Evolutionary conservation across 805 yeast genomes (phyloP).

Genomic region (Monosporozyma aquatica): DNA sequence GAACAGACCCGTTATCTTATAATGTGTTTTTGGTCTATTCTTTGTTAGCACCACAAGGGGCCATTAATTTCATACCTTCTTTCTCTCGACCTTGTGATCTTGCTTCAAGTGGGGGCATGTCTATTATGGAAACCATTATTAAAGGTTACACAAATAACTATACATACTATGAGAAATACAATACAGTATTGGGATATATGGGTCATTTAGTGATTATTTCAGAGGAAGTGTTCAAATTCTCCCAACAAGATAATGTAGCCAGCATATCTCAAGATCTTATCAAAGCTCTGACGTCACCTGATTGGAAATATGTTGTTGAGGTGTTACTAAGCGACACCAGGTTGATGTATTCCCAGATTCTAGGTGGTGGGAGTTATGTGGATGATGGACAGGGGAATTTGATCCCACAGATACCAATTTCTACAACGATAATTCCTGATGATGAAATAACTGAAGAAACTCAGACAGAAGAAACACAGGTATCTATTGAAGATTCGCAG

Average conservation of each 20-base stretch:
- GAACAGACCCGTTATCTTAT: slow-evolving; percentile 65
- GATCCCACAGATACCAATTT: slow-evolving; percentile 18
- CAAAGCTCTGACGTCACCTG: slow-evolving; percentile 14
- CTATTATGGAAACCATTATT: slow-evolving; percentile 48
- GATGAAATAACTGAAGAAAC: no score
- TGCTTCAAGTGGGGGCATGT: slow-evolving; percentile 44
- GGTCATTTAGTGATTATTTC: slow-evolving; percentile 93
- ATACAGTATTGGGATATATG: slow-evolving; percentile 82
- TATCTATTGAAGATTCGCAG: no score
- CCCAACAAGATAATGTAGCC: slow-evolving; percentile 33
- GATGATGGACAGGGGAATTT: slow-evolving; percentile 26
- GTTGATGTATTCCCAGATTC: slow-evolving; percentile 29
- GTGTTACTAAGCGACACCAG: slow-evolving; percentile 28
- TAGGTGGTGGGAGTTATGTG: slow-evolving; percentile 30
- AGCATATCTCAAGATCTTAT: slow-evolving; percentile 27
- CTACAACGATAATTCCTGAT: neutral
- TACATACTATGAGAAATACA: slow-evolving; percentile 47
- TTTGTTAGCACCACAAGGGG: slow-evolving; percentile 19
- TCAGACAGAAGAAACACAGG: no score
- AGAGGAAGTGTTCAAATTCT: slow-evolving; percentile 90
- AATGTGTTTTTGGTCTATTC: slow-evolving; percentile 58
- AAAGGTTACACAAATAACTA: slow-evolving; percentile 54
- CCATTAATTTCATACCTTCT: slow-evolving; percentile 10
- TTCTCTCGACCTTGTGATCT: neutral
- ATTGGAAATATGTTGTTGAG: slow-evolving; percentile 25